These are phyloP conservation scores for Eucalyptus erythrocorys DNA, from an alignment of 345 rosid genomes.

Conservation along the genomic window DNA sequence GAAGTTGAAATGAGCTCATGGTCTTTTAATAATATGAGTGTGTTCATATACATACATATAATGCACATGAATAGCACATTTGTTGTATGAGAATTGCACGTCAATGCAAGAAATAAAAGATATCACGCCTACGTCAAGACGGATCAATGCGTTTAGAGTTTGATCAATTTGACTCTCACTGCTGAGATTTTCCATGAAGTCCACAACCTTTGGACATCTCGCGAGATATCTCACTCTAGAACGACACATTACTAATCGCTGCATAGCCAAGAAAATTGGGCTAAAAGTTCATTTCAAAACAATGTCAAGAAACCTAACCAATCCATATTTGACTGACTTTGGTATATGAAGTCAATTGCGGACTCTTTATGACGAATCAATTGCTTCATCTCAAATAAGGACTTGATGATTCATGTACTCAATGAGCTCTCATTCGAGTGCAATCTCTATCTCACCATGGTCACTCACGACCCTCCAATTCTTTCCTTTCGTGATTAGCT, in stretches of 20 bases:
- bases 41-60: no score
- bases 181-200: no score
- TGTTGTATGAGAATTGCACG: neutral
- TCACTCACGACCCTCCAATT: neutral
- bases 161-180: neutral
- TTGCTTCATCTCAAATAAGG: no score
- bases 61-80: neutral
- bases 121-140: accelerated
- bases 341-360: no score
- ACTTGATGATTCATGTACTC: no score
- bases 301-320: neutral
- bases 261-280: neutral
- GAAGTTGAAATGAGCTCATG: no score
- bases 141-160: neutral
- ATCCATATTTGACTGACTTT: neutral
- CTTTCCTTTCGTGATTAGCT: neutral
- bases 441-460: neutral
- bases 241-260: neutral
- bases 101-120: neutral
- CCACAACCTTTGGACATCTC: neutral
- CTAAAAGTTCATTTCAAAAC: no score
- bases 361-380: no score
- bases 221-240: neutral
- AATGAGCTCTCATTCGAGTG: neutral
- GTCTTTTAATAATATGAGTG: no score